Evolutionary conservation across 345 rosid genomes (phyloP).

Genomic region (Psidium guajava): DNA sequence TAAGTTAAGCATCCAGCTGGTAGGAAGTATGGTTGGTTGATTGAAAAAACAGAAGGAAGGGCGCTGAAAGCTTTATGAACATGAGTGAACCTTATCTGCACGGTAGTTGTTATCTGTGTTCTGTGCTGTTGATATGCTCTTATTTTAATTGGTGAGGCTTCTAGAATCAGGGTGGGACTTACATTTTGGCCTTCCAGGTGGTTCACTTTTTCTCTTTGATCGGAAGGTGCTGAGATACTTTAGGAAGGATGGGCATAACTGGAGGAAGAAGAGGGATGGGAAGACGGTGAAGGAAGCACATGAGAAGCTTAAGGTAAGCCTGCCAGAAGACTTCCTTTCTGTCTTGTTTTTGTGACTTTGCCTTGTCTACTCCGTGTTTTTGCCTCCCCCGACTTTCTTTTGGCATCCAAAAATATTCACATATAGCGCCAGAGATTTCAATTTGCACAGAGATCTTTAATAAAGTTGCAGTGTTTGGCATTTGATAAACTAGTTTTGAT

Average conservation of each 20-base stretch:
- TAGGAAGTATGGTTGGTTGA: not conserved
- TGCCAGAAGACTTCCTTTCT: not conserved
- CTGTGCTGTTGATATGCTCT: not conserved
- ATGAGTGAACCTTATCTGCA: not conserved
- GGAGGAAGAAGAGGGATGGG: conserved; percentile 91
- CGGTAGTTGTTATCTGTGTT: not conserved
- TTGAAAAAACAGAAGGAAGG: not conserved
- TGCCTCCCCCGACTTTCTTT: too few relatives aligned
- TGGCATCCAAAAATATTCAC: not conserved
- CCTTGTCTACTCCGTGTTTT: not conserved
- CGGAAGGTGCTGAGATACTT: conserved; percentile 86
- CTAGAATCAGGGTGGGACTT: conserved; percentile 2
- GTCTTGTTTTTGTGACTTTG: not conserved
- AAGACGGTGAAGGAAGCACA: conserved; percentile 91
- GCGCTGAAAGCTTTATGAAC: not conserved
- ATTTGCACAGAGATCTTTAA: not conserved
- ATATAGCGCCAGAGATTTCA: not conserved
- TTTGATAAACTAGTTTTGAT: not conserved
- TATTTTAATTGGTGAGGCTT: not conserved
- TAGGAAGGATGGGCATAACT: conserved; percentile 86
- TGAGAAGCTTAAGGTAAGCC: conserved; percentile 68
- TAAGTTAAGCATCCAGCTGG: not conserved
- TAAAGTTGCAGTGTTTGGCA: not conserved
- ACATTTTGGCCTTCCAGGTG: conserved; percentile 42
- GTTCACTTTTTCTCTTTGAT: conserved; percentile 87